Evolutionary conservation across 2,329 filamentous ascomycete genomes (phyloP), one percentile per base, ranked within the genome.

Genomic region (Gnomoniopsis smithogilvyi): DNA sequence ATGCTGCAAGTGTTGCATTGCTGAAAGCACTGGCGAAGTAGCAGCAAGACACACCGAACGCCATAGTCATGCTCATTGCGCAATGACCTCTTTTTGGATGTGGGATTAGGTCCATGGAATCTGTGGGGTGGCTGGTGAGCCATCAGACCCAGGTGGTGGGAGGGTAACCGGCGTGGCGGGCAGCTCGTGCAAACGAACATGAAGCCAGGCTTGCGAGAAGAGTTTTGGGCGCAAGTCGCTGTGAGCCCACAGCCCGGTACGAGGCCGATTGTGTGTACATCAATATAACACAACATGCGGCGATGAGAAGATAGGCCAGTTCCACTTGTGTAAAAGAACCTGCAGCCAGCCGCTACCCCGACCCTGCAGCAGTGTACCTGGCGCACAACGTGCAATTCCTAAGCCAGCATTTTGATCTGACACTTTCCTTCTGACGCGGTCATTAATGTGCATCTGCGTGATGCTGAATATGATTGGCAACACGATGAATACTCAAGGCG

Each of bases 161-260:
- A 45, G 17, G 15, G 24, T 54, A 41, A 52, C 26, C 26, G 43
- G 50, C 19, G 17, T 21, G 12, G 22, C 15, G 21, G 19, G 22
- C 34, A 22, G 50, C 53, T 62, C 21, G 60, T 22, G 60, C 60
- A 57, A 56, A 62, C 57, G 57, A 62, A 46, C 57, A 56, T 48
- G 26, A 51, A 51, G 38, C 47, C 38, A 47, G 38, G 26, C 51
- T 60, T 26, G 26, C 22, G 46, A 60, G 24, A 52, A 57, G 57
- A 57, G n/a, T n/a, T n/a, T 54, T 49, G 43, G 26, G 36, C 46
- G 60, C 60, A 62, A 54, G 11, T 36, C 19, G n/a, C 21, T 54
- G 24, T 22, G 21, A 36, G 10, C 46, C 53, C 60, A 50, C 53
- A 54, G 6, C 34, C 33, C 45, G 52, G 56, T 34, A 52, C 26